Evolutionary conservation across 169 alveolate species (phyloP).

Genomic region (Theileria orientalis): DNA sequence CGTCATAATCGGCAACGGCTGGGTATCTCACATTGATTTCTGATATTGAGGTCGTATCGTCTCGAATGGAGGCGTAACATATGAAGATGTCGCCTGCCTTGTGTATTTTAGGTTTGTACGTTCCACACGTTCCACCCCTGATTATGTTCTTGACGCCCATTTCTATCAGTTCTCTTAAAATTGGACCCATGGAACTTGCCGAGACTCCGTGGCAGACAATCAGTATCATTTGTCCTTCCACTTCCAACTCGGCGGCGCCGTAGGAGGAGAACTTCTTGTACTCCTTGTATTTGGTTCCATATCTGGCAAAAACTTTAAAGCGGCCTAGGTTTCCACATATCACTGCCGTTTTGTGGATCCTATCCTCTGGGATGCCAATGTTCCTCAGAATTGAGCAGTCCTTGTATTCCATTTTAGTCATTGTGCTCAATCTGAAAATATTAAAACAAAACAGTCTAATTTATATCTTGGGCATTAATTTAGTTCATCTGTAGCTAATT

Average conservation of each 20-base stretch:
- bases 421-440: too few relatives aligned
- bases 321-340: conserved; percentile 30
- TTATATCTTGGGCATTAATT: too few relatives aligned
- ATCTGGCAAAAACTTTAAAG: conserved; percentile 7
- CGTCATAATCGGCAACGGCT: conserved; percentile 51
- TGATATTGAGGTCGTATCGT: conserved; percentile 15
- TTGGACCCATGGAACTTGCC: conserved; percentile 17
- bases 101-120: conserved; percentile 19
- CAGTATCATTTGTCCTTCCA: conserved; percentile 25
- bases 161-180: conserved; percentile 23
- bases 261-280: conserved; percentile 17
- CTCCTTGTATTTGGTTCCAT: conserved; percentile 16
- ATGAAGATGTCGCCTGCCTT: conserved; percentile 19
- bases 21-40: conserved; percentile 45
- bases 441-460: too few relatives aligned
- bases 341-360: conserved; percentile 40
- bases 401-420: conserved; percentile 1
- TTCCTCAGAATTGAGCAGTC: conserved; percentile 28
- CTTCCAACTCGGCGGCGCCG: conserved; percentile 39
- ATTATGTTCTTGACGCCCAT: conserved; percentile 42
- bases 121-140: conserved; percentile 11
- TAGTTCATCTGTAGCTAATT: too few relatives aligned
- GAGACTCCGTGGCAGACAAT: conserved; percentile 32
- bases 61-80: conserved; percentile 49
- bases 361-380: conserved; percentile 39